Percentiles rank a stretch among this genome's conserved stretches.
phyloP scores from a whole-genome alignment of 83 land plant species.

The Picea abies region DNA sequence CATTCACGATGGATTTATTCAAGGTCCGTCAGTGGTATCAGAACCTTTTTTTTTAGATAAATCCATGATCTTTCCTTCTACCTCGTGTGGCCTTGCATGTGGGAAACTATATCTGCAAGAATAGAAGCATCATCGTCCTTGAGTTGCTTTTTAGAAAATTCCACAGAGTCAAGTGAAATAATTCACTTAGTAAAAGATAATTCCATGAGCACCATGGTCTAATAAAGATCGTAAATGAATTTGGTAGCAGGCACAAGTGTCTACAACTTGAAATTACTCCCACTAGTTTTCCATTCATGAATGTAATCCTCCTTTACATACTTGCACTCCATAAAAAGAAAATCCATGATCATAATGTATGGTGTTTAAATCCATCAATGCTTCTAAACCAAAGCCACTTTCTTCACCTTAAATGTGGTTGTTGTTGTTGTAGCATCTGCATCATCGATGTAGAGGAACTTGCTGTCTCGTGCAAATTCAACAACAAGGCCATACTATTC shows the following conservation, averaged over 20 bases:
- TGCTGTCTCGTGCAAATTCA: too few species aligned
- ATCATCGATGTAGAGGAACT: too few species aligned
- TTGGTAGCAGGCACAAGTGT: slow-evolving; percentile 56
- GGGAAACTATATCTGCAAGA: slow-evolving; percentile 89
- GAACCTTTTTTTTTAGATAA: too few species aligned
- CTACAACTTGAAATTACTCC: slow-evolving; percentile 35
- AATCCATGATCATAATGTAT: too few species aligned
- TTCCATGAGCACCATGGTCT: slow-evolving; percentile 65
- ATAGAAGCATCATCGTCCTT: slow-evolving; percentile 64
- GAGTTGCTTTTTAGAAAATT: slow-evolving; percentile 46
- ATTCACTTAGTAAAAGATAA: slow-evolving; percentile 84
- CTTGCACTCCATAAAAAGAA: slow-evolving; percentile 39
- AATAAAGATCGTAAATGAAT: slow-evolving; percentile 89
- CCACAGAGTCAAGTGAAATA: slow-evolving; percentile 76
- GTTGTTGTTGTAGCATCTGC: not conserved
- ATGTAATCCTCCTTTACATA: slow-evolving; percentile 71
- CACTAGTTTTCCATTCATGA: slow-evolving; percentile 64
- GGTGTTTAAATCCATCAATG: too few species aligned
- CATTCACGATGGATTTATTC: too few species aligned
- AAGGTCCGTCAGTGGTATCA: too few species aligned
- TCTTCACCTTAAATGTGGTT: not conserved
- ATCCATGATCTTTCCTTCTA: too few species aligned
- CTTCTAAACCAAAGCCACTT: not conserved
- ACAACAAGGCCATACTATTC: too few species aligned
- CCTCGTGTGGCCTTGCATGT: slow-evolving; percentile 33